These are phyloP conservation scores for Collybia sordida DNA, from an alignment of 768 basidiomycete genomes.

Conservation along the genomic window DNA sequence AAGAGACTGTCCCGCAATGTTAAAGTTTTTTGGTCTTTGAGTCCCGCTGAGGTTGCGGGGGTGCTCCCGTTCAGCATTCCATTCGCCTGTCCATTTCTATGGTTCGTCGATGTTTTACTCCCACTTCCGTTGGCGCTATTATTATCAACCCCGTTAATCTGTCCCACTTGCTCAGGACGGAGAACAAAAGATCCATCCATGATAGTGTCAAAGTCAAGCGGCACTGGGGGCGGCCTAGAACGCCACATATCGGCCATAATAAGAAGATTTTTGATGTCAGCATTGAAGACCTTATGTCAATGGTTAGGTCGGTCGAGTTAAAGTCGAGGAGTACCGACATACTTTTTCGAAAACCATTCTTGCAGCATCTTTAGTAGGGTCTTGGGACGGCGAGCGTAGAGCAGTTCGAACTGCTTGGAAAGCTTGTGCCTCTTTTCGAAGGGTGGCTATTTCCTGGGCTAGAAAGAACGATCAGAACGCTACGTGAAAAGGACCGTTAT, in stretches of 20 bases:
- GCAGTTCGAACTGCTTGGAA: constrained; percentile 80
- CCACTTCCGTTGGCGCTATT: constrained; percentile 4
- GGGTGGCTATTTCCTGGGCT: constrained; percentile 89
- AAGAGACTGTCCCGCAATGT: constrained; percentile 78
- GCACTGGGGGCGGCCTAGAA: constrained; percentile 79
- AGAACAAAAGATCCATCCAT: constrained; percentile 58
- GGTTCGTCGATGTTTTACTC: constrained; percentile 1
- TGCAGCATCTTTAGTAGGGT: constrained; percentile 48
- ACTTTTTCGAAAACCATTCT: constrained; percentile 86
- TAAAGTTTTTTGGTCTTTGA: constrained; percentile 84
- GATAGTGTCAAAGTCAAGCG: constrained; percentile 82
- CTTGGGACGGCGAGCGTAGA: constrained; percentile 43
- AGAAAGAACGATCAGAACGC: constrained; percentile 2
- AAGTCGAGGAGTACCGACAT: background rate
- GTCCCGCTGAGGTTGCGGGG: constrained; percentile 24
- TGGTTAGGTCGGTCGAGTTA: background rate
- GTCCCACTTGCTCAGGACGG: constrained; percentile 21
- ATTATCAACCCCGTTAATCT: constrained; percentile 10
- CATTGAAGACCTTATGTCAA: constrained; percentile 71
- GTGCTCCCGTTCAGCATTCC: constrained; percentile 23
- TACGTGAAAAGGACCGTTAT: background rate
- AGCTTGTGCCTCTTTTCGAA: constrained; percentile 87
- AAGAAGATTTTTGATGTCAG: constrained; percentile 85
- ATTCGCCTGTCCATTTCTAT: constrained; percentile 14
- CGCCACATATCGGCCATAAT: constrained; percentile 99